These are phyloP conservation scores for Jamesozyma rosinii DNA, from an alignment of 805 yeast genomes.

Conservation along the genomic window DNA sequence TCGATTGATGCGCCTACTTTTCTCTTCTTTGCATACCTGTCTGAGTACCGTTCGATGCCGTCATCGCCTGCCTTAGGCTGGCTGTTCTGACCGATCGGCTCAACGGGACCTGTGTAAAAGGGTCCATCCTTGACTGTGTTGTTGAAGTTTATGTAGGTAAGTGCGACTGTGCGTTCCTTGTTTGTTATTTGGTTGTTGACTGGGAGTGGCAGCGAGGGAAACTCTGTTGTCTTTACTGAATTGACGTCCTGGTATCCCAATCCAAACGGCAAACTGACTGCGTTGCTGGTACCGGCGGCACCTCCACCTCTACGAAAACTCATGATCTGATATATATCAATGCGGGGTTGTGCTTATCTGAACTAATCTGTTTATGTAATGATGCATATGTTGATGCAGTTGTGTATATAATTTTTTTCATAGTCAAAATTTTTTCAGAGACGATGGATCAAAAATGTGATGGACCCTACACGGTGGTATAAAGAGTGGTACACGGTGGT, in stretches of 20 bases:
- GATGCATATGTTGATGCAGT: too few species aligned
- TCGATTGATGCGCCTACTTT: constrained; percentile 49
- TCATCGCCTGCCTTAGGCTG: constrained; percentile 42
- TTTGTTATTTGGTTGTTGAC: constrained; percentile 47
- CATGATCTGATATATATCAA: constrained; percentile 30
- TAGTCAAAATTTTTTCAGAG: constrained; percentile 2
- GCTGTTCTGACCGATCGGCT: constrained; percentile 8
- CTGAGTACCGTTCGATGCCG: constrained; percentile 75
- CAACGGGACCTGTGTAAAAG: constrained; percentile 50
- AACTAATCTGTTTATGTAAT: background rate
- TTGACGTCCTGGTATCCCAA: constrained; percentile 55
- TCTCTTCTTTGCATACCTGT: constrained; percentile 61
- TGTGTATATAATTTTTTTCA: too few species aligned
- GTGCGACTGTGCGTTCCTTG: constrained; percentile 43
- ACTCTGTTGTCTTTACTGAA: constrained; percentile 32
- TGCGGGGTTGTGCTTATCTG: background rate
- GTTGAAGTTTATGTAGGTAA: constrained; percentile 44
- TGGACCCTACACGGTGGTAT: too few species aligned
- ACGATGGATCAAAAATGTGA: too few species aligned
- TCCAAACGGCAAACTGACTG: constrained; percentile 54
- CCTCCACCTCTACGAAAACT: constrained; percentile 41
- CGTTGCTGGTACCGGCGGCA: constrained; percentile 33
- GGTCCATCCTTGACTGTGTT: constrained; percentile 54
- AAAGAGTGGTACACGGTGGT: too few species aligned
- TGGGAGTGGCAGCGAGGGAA: constrained; percentile 45